A percentile compares a stretch with the other conserved stretches of the same genome.
These are phyloP conservation scores for Pichia deserticola DNA, from an alignment of 805 yeast genomes.

Conservation along the genomic window DNA sequence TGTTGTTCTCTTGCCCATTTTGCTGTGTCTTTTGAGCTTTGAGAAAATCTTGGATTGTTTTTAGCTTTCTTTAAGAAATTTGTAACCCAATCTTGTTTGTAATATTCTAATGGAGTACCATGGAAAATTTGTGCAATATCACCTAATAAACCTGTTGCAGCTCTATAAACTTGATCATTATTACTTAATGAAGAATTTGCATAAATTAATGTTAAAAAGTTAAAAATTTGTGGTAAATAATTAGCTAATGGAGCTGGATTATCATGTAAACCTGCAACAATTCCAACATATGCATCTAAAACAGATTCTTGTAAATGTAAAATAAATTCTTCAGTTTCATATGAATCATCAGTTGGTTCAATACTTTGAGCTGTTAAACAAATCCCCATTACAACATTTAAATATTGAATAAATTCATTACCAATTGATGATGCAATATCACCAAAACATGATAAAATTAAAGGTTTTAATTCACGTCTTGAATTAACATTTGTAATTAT, in stretches of 20 bases:
- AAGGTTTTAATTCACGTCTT: conserved; percentile 77
- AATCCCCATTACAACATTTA: conserved; percentile 72
- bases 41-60: conserved; percentile 50
- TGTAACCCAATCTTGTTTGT: conserved; percentile 70
- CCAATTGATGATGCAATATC: conserved; percentile 92
- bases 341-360: conserved; percentile 54
- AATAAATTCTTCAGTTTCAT: conserved; percentile 73
- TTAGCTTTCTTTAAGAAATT: conserved; percentile 70
- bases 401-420: conserved; percentile 62
- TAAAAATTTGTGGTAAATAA: conserved; percentile 63
- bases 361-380: conserved; percentile 59
- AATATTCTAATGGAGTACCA: conserved; percentile 49
- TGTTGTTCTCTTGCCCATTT: conserved; percentile 95
- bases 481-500: conserved; percentile 60
- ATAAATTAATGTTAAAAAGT: conserved; percentile 54
- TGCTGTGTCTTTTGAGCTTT: conserved; percentile 80
- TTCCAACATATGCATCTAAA: conserved; percentile 93
- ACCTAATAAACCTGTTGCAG: conserved; percentile 87
- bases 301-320: conserved; percentile 73
- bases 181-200: conserved; percentile 52
- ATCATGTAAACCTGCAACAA: conserved; percentile 80
- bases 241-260: conserved; percentile 58
- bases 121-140: conserved; percentile 86
- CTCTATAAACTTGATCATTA: conserved; percentile 66
- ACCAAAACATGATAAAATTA: conserved; percentile 88